Evolutionary conservation across 768 basidiomycete genomes (phyloP), one percentile per base, ranked within the genome.

Genomic region (Tubosaeta sp.): DNA sequence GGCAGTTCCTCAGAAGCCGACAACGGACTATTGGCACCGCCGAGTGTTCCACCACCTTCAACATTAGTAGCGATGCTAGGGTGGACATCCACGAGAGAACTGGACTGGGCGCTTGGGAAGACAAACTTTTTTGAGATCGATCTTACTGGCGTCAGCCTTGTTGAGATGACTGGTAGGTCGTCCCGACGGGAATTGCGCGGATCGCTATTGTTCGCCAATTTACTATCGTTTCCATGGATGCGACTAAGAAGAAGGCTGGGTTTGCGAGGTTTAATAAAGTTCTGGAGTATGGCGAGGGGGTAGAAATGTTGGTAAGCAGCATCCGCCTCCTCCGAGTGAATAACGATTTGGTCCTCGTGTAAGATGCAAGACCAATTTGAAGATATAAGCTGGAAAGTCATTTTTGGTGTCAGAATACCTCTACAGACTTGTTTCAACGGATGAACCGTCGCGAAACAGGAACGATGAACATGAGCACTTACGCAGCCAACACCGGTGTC

Each of bases 281-380:
- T 61, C 37, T 66, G 66, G 9, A 77, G 71, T 38, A 70, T 51
- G 14, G 53, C 62, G 37, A 77, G 64, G 1, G 86, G 85, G 60
- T 86, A 88, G 59, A 86, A 86, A 58, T 86, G 77, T 64, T 88
- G 86, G 51, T 71, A 80, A 0, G 84, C 85, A 5, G 75, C 75
- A 8, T 82, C 80, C 48, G 76, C 77, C 65, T 86, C 85, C 68
- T 88, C 86, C 34, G 80, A 84, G 59, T 88, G 86, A 34, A 88
- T 84, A 33, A 87, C 84, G 52, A 88, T 84, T 55, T 85, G 78
- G 45, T 72, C 70, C 56, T 87, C 77, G 60, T 78, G 80, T 10
- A 87, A 66, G 43, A 87, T 87, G 59, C 86, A 88, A 22, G 85
- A 86, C 86, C 86, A 88, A 52, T 87, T 88, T 10, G 85, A 83